Conservation (phyloP, 441 rosid genomes). For the Eutrema salsugineum region DNA sequence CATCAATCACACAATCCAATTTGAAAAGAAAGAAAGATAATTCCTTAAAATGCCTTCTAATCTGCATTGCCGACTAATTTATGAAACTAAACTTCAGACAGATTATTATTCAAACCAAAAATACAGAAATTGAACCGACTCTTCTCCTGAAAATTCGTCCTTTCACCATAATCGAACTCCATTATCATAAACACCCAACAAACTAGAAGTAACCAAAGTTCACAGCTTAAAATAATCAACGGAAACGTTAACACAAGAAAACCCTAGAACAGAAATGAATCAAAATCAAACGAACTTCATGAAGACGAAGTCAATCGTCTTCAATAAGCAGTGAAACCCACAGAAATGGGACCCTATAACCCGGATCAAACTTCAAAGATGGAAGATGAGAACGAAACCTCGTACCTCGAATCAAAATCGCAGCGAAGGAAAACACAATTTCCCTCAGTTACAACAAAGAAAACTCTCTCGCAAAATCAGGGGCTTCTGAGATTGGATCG, state of each 20-base stretch:
- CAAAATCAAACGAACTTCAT: conserved; percentile 19
- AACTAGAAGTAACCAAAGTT: conserved; percentile 12
- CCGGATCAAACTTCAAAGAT: conserved; percentile 33
- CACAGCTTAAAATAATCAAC: conserved; percentile 11
- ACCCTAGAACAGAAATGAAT: conserved; percentile 38
- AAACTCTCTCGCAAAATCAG: conserved; percentile 1
- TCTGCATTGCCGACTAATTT: conserved; percentile 24
- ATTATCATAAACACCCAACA: conserved; percentile 20
- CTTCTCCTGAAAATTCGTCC: conserved; percentile 28
- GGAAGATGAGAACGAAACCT: conserved; percentile 16
- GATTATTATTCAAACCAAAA: conserved; percentile 17
- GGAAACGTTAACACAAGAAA: conserved; percentile 12
- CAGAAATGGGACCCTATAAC: conserved; percentile 34
- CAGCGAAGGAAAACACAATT: background rate
- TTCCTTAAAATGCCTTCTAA: background rate
- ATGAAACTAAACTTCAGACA: conserved; percentile 20
- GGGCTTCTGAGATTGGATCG: conserved; percentile 26
- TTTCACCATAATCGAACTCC: conserved; percentile 36
- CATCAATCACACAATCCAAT: background rate
- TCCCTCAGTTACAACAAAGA: background rate
- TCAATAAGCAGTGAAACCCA: conserved; percentile 20
- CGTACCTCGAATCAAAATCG: conserved; percentile 32
- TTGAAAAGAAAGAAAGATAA: background rate
- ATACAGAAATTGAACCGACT: conserved; percentile 6
- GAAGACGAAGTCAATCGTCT: conserved; percentile 29